Evolutionary conservation across 768 basidiomycete species (phyloP).

Genomic region (Suillus brevipes): DNA sequence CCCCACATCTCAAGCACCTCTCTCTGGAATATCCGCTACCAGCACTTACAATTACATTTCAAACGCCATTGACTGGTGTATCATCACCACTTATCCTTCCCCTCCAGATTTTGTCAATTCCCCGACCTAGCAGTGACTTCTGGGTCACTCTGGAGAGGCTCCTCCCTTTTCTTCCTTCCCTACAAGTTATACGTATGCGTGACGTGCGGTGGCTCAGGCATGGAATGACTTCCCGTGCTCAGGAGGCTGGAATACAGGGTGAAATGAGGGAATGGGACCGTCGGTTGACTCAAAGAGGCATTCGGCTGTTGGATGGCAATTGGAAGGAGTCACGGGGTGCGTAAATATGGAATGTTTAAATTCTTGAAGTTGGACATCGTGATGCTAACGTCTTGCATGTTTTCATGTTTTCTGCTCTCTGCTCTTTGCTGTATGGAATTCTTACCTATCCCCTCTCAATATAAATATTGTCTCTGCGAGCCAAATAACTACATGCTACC

Average conservation of each 20-base stretch:
- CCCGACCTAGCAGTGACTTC: conserved; percentile 65
- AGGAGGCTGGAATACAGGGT: conserved; percentile 76
- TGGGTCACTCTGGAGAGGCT: conserved; percentile 55
- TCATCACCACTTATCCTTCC: conserved; percentile 34
- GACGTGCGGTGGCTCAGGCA: conserved; percentile 74
- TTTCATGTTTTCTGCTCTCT: not conserved
- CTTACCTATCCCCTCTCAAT: not conserved
- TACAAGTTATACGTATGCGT: conserved; percentile 58
- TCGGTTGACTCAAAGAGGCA: conserved; percentile 54
- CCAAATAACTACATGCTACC: not conserved
- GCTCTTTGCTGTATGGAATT: not conserved
- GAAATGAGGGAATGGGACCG: conserved; percentile 76
- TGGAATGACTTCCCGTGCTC: conserved; percentile 65
- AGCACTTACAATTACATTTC: conserved; percentile 35
- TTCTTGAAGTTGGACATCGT: not conserved
- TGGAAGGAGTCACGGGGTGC: conserved; percentile 53
- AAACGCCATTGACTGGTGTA: conserved; percentile 12
- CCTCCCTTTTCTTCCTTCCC: conserved; percentile 55
- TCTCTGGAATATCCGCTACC: conserved; percentile 75
- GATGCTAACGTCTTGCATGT: not conserved
- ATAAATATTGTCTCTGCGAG: not conserved
- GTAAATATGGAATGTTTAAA: conserved; percentile 2
- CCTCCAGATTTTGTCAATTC: conserved; percentile 70
- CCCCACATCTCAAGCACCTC: conserved; percentile 63
- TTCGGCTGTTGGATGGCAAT: conserved; percentile 69